Conservation (phyloP, 106 monocot species). For the Dendrobium catenatum region DNA sequence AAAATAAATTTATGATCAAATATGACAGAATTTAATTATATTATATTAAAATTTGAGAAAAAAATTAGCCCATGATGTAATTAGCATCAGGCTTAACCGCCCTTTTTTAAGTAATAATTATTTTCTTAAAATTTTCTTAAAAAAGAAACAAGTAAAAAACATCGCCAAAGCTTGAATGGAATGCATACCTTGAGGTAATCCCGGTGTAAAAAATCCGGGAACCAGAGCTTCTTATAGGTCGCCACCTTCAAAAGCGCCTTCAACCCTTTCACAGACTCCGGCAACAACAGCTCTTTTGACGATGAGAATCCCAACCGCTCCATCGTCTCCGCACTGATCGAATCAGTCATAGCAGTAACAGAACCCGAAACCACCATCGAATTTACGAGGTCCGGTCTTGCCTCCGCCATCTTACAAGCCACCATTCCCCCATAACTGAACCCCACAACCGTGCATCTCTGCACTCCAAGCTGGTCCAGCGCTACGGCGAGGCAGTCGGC, state of each 20-base stretch:
- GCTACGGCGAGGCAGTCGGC: slow-evolving; percentile 55
- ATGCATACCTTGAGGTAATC: slow-evolving; percentile 23
- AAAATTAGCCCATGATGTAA: no score
- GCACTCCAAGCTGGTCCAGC: slow-evolving; percentile 44
- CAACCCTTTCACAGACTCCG: slow-evolving; percentile 17
- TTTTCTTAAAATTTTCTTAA: no score
- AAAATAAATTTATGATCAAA: no score
- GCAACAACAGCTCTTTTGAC: slow-evolving; percentile 19
- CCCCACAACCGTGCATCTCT: slow-evolving; percentile 66
- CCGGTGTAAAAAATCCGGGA: slow-evolving; percentile 11
- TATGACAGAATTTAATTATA: no score
- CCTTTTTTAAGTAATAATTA: no score
- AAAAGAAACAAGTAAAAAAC: background rate
- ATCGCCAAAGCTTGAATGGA: background rate
- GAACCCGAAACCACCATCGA: slow-evolving; percentile 39
- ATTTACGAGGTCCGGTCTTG: slow-evolving; percentile 47
- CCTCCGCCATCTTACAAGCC: slow-evolving; percentile 77
- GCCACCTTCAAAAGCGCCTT: slow-evolving; percentile 22
- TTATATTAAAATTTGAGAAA: no score
- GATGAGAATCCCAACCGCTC: slow-evolving; percentile 19
- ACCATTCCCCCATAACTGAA: slow-evolving; percentile 98
- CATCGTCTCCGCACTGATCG: slow-evolving; percentile 10
- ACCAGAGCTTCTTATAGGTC: slow-evolving; percentile 18
- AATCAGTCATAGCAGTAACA: slow-evolving; percentile 24
- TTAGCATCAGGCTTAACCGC: no score